A percentile compares a stretch with the other conserved stretches of the same genome.
phyloP scores from a whole-genome alignment of 2,329 filamentous ascomycete genomes.

The Aspergillus neotritici region DNA sequence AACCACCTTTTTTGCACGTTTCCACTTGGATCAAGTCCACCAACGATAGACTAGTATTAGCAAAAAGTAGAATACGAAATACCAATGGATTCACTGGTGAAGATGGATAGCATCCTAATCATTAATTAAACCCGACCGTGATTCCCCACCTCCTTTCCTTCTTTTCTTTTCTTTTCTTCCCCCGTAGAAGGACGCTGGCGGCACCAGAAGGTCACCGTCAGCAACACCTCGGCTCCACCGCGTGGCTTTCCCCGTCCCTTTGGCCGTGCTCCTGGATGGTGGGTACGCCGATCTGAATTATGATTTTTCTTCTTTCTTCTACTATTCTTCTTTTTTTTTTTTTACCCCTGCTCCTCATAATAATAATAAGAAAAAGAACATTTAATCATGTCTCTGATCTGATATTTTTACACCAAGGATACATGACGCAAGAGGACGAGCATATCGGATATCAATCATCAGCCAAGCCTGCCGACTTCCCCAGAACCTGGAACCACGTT shows the following conservation, averaged over 20 bases:
- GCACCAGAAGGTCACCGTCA: constrained; percentile 32
- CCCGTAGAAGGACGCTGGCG: constrained; percentile 24
- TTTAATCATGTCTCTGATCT: too few species aligned
- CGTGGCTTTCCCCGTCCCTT: constrained; percentile 27
- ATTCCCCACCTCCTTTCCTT: too few species aligned
- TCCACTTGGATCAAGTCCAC: not conserved
- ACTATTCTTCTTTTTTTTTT: not conserved
- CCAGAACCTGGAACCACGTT: too few species aligned
- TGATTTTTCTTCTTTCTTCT: constrained; percentile 7
- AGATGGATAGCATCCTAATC: too few species aligned
- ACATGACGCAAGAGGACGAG: too few species aligned
- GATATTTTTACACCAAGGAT: too few species aligned
- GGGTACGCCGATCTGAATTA: constrained; percentile 32
- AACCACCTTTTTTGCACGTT: not conserved
- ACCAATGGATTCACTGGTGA: too few species aligned
- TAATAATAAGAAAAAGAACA: too few species aligned
- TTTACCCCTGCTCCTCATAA: not conserved
- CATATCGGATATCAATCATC: not conserved
- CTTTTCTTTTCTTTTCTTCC: constrained; percentile 2
- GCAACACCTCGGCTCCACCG: constrained; percentile 27
- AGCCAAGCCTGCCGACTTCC: too few species aligned
- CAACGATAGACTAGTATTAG: too few species aligned
- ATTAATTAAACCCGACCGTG: too few species aligned
- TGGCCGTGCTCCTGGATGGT: constrained; percentile 18
- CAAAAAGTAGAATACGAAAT: too few species aligned